phyloP scores from a whole-genome alignment of 2,329 filamentous ascomycete genomes.

The Ceratocystis harringtonii region DNA sequence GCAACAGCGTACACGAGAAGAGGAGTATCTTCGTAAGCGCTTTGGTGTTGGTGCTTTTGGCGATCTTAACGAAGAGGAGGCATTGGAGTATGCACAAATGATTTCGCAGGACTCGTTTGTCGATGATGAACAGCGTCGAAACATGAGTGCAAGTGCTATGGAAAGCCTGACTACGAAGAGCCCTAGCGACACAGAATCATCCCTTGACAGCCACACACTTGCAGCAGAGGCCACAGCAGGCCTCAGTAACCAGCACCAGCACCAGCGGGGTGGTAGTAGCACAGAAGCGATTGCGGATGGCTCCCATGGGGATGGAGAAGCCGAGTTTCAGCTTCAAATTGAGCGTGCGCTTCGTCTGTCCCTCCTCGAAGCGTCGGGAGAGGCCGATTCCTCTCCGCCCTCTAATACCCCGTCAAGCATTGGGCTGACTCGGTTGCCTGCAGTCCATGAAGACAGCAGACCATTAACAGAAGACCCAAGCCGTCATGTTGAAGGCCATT shows the following conservation, averaged over 20 bases:
- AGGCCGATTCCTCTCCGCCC: not conserved
- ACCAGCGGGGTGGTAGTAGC: not conserved
- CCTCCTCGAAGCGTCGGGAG: constrained; percentile 33
- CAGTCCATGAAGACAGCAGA: not conserved
- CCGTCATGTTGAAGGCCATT: not conserved
- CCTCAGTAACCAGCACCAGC: not conserved
- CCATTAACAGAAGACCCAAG: not conserved
- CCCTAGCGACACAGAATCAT: constrained; percentile 35
- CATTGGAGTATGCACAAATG: constrained; percentile 49
- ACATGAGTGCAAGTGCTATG: not conserved
- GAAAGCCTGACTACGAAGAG: constrained; percentile 24
- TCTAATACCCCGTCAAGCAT: constrained; percentile 17
- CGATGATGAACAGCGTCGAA: constrained; percentile 40
- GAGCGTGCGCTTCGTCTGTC: constrained; percentile 49
- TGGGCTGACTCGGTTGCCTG: not conserved
- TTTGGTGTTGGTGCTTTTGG: constrained; percentile 66
- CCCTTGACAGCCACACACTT: constrained; percentile 29
- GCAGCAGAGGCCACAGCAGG: constrained; percentile 22
- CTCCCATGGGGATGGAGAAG: constrained; percentile 24
- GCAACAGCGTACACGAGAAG: constrained; percentile 49
- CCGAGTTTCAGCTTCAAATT: constrained; percentile 45
- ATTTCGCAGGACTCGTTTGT: constrained; percentile 46
- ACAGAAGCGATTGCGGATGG: not conserved
- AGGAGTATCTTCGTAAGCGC: constrained; percentile 54
- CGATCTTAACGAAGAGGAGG: constrained; percentile 51